Evolutionary conservation across 2,329 filamentous ascomycete genomes (phyloP), one percentile per base, ranked within the genome.

Genomic region (Aspergillus brunneoviolaceus): DNA sequence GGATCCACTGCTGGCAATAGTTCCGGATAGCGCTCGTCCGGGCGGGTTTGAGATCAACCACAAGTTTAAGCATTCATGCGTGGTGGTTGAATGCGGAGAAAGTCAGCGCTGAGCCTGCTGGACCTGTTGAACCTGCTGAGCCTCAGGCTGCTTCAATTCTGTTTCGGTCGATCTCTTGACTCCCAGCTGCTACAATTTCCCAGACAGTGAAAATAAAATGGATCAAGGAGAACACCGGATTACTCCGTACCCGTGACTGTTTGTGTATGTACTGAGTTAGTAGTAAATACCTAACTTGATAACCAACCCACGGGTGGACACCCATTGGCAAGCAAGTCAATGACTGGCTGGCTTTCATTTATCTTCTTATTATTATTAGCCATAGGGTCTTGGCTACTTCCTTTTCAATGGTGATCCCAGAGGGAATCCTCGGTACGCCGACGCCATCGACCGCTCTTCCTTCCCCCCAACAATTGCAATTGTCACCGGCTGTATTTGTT

Each of bases 1-100:
- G 50, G 60, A 51, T 61, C 63, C 63, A 65, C 63, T 27, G 57
- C 39, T 35, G 29, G 51, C 60, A 65, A 65, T 65, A 62, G 62
- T 63, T 63, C 60, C 54, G 61, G 62, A 60, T 64, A 62, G 61
- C 50, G 61, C 57, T 64, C 50, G 52, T 55, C 48, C 49, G 55
- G 57, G 52, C 51, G 27, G 47, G n/a, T 53, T 51, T 55, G 25
- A 35, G 58, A 55, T 59, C 48, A 55, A 21, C 45, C 49, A 45
- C 42, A 39, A 50, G 59, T 54, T 29, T 63, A 61, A 60, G 60
- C 60, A 61, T 61, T 60, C 42, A 57, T 60, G 54, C 55, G 52
- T 47, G 52, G 11, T 58, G 51, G 55, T 49, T 53, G 48, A 14
- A 57, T 61, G 63, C 63, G 61, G 60, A 61, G 61, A 59, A 61